Conservation (phyloP, 1,284 basidiomycete species). For the Pisolithus thermaeus region DNA sequence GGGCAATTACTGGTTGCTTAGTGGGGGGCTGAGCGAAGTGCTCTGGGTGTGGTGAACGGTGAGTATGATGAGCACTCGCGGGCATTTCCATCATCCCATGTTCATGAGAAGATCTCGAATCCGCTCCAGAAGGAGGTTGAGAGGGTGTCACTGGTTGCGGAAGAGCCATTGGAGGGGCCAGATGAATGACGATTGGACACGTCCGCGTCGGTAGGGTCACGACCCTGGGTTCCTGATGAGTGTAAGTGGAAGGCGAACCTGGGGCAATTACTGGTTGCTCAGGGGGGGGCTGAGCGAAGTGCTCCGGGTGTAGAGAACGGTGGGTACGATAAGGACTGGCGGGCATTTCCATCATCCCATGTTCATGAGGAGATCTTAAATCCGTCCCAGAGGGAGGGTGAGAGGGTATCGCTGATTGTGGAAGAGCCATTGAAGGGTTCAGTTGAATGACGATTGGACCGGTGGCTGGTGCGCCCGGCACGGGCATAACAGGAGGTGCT, state of each 20-base stretch:
- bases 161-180: constrained; percentile 6
- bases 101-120: neutral
- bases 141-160: neutral
- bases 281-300: neutral
- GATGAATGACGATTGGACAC: constrained; percentile 10
- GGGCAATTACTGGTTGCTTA: constrained; percentile 3
- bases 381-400: neutral
- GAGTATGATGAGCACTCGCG: neutral
- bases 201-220: no score
- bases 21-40: neutral
- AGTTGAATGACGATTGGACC: constrained; percentile 11
- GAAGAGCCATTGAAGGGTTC: constrained; percentile 3
- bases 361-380: neutral
- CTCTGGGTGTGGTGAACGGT: neutral
- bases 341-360: neutral
- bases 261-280: constrained; percentile 2
- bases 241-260: constrained; percentile 18
- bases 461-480: constrained; percentile 6
- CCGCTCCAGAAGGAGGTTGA: neutral
- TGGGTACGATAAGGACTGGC: neutral
- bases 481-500: neutral
- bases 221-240: constrained; percentile 8
- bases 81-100: neutral
- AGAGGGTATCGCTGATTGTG: neutral
- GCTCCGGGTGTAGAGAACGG: neutral